These are phyloP conservation scores for Taphrina sp. DNA, from an alignment of 1,139 yeast genomes.

Conservation along the genomic window DNA sequence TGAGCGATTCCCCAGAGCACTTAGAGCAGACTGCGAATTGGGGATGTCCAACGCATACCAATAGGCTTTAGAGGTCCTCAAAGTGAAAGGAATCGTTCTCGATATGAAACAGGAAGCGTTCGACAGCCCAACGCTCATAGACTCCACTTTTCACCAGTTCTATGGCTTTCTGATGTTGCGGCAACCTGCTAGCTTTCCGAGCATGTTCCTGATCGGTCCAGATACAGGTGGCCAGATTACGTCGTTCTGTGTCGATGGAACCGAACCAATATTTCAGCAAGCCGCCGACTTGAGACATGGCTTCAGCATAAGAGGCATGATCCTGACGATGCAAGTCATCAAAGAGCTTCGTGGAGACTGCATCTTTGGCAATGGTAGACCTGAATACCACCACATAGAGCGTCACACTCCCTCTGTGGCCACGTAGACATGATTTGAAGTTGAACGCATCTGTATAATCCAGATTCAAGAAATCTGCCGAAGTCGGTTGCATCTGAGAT, in stretches of 20 bases:
- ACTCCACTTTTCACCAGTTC: neutral
- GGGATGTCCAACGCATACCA: no score
- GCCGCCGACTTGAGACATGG: neutral
- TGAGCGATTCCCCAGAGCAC: no score
- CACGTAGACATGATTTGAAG: neutral
- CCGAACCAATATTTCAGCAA: conserved; percentile 10
- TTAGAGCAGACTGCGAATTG: no score
- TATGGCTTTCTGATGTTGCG: conserved; percentile 1
- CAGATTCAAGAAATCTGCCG: neutral
- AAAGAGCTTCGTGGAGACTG: neutral
- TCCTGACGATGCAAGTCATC: neutral
- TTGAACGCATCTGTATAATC: neutral
- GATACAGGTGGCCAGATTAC: conserved; percentile 5
- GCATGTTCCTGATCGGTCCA: conserved; percentile 1
- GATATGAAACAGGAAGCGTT: neutral
- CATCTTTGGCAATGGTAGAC: neutral
- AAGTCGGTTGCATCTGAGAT: neutral
- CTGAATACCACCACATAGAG: neutral
- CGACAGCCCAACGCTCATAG: neutral
- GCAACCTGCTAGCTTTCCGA: neutral
- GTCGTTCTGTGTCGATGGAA: neutral
- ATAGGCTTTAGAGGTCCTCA: no score
- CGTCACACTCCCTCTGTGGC: neutral
- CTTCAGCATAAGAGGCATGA: neutral
- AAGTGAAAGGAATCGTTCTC: neutral